Evolutionary conservation across 352 stramenopile species (phyloP), one percentile per base, ranked within the genome.

Genomic region (Elongisporangium anandrum): DNA sequence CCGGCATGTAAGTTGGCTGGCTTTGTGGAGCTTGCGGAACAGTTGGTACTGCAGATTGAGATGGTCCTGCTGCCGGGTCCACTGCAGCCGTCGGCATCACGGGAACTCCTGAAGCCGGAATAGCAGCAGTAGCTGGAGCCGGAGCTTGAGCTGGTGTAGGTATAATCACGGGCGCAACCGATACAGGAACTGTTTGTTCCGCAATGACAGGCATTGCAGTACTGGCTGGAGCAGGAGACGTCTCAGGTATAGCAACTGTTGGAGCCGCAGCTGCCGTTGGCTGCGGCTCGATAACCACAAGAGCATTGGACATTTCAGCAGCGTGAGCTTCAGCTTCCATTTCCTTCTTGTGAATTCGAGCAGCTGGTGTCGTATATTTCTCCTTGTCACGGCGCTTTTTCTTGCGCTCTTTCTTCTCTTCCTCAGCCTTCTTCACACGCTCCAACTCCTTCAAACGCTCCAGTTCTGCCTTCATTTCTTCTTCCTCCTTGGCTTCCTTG

Each of bases 301-400:
- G 56, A 8, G 75, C 78, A 20, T 65, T 80, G 12, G 75, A 84
- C 41, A 81, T 52, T 13, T 80, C 70, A 19, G 50, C 56, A 22
- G 67, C 51, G 13, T 60, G 17, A 6, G 60, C 56, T 13, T 58
- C 61, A 24, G 61, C 59, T 54, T 66, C 63, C 59, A 72, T 57
- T 38, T 75, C 65, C 54, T 75, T 81, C 60, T 69, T 73, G 16
- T 82, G 73, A 45, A 88, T 85, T 6, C 78, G 78, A 20, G 85
- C 73, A 12, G 75, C 63, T 20, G 72, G 73, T 8, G 66, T 72
- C 10, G 75, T 85, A 67, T 85, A 88, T 71, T 88, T 88, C 21
- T 79, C 68, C 56, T 77, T 77, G 57, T 76, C 76, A 23, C 77
- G 75, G n/a, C 54, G 52, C 62, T 83, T 85, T 29, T 77, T 81